These are phyloP conservation scores for Metarhizium anisopliae DNA, from an alignment of 2,329 filamentous ascomycete species.

Conservation along the genomic window DNA sequence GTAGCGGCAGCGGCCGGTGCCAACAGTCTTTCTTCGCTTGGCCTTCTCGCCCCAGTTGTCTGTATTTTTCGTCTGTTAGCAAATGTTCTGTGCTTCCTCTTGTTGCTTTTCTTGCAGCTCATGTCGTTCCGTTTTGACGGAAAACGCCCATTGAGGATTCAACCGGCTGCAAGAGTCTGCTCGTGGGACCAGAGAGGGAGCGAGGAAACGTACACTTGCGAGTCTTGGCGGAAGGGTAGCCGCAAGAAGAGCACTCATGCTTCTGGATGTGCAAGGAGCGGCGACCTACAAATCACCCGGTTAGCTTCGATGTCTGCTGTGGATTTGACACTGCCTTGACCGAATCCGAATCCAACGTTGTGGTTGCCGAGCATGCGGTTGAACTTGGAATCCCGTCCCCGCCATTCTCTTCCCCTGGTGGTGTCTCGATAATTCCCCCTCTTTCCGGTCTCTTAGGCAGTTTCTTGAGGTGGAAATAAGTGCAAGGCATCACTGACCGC, in stretches of 20 bases:
- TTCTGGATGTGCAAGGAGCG: constrained; percentile 99
- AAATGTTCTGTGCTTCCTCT: neutral
- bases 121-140: no score
- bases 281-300: constrained; percentile 52
- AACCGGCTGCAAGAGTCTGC: no score
- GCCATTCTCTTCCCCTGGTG: neutral
- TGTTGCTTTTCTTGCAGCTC: neutral
- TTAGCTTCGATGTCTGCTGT: constrained; percentile 3
- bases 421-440: constrained; percentile 5
- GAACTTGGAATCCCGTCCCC: neutral
- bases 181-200: neutral
- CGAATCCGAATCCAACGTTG: neutral
- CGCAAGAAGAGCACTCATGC: constrained; percentile 91
- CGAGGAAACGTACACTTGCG: constrained; percentile 79
- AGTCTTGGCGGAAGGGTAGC: constrained; percentile 94
- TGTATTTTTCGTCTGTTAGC: constrained; percentile 29
- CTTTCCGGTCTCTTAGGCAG: constrained; percentile 8
- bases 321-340: no score
- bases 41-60: constrained; percentile 99
- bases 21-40: constrained; percentile 99
- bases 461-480: neutral
- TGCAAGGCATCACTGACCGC: constrained; percentile 58
- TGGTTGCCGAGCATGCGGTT: neutral
- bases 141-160: no score
- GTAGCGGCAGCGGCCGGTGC: constrained; percentile 91